Evolutionary conservation across 2,329 filamentous ascomycete species (phyloP), one percentile per base, ranked within the genome.

Genomic region (Colletotrichum musae): DNA sequence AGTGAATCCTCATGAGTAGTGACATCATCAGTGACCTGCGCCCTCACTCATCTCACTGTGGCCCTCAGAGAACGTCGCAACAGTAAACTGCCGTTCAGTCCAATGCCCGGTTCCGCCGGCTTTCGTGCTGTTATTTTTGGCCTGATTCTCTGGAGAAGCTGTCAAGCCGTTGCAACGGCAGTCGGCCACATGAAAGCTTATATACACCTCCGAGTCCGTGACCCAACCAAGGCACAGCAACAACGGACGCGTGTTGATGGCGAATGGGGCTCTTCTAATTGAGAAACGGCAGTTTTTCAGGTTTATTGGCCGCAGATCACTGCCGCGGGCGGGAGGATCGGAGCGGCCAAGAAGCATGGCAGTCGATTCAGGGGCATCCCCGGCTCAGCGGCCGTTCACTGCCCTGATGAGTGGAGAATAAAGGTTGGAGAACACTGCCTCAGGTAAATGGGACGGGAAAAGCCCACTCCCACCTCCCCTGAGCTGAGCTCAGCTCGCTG

Each of bases 231-330:
- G 32, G 32, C 32, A 10, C 32, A 36, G 32, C 10, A 6, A 10
- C 32, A 10, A 36, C 10, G 4, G 32, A 15, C 32, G 32, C 32
- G 10, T 36, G 32, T 36, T 47, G 45, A 47, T 16, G 45, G 45
- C 45, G 45, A 16, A n/a, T 54, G 59, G 59, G 39, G 16, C 24
- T 36, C 6, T 54, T 24, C 43, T 36, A n/a, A 45, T 53, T 54
- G 45, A 53, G 53, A 39, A 47, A 53, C 32, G 36, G 48, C 36
- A 13, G 47, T 26, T 54, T 62, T 48, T 54, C 59, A 62, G 59
- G 59, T 62, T 62, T 62, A 47, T 62, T 47, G 41, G 5, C 5
- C 10, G 59, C 24, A 6, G 59, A 62, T 62, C 59, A 62, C 59
- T 54, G 39, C 50, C 50, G 32, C 32, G 32, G 32, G 13, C 50